Evolutionary conservation across 768 basidiomycete species (phyloP), one percentile per base, ranked within the genome.

Genomic region (Tylopilus rubrobrunneus): DNA sequence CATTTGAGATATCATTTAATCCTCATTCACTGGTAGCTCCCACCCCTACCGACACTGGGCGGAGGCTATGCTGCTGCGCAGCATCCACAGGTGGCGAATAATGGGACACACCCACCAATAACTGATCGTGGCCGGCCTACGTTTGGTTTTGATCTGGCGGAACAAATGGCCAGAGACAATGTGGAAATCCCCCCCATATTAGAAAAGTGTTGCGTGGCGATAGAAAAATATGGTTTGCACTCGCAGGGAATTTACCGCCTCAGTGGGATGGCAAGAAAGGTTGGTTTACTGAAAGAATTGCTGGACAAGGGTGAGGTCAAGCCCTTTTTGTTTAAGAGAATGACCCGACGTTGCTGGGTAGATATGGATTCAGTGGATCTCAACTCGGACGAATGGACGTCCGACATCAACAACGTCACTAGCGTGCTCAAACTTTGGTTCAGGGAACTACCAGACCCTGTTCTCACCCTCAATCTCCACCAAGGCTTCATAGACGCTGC

Each of bases 351-450:
- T 7, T 17, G 9, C n/a, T 42, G 27, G 17, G 34, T 47, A 86
- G 96, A 98, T 69, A 71, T 98, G 45, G 90, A 97, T 17, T 77
- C 84, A 1, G 89, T 94, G 34, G 87, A 98, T 71, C 76, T 99
- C 48, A 84, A 93, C 66, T 77, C 86, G 7, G 83, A 89, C 5
- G 96, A 98, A 68, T 94, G 94, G 90, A 82, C 89, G 33, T 79
- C 84, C 17, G 97, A 99, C 68, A 94, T 98, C 72, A 98, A 96
- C 74, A 93, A 91, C 56, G 88, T 98, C 48, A 81, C 97, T n/a
- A 90, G 92, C 52, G 91, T 87, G 23, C 76, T 98, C 57, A 99
- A 99, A 72, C 78, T 94, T 63, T 99, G 97, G 95, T 78, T 99
- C 63, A 81, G 97, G 58, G 97, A 99, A 66, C 77, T 98, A 39